Percentiles rank a stretch among this genome's conserved stretches.
Evolutionary conservation across 2,329 filamentous ascomycete genomes (phyloP).

Genomic region (Botrytis pseudocinerea): DNA sequence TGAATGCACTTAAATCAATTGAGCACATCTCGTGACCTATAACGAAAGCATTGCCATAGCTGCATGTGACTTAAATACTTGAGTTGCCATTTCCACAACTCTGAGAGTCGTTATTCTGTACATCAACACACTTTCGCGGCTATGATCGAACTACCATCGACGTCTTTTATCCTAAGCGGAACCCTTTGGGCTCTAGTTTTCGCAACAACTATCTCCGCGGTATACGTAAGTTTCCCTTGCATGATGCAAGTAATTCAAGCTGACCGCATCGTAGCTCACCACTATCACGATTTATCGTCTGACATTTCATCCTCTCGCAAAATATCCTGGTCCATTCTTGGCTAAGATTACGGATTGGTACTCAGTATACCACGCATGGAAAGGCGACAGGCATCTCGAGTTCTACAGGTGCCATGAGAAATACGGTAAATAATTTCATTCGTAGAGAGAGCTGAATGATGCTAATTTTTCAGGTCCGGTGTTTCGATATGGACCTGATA

Average conservation of each 20-base stretch:
- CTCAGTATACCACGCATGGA: constrained; percentile 42
- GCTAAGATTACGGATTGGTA: constrained; percentile 41
- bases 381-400: constrained; percentile 42
- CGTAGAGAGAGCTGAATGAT: too few relatives aligned
- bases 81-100: not conserved
- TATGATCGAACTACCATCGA: not conserved
- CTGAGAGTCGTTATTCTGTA: not conserved
- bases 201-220: not conserved
- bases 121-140: not conserved
- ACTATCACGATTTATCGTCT: constrained; percentile 45
- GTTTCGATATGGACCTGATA: constrained; percentile 76
- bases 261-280: constrained; percentile 16
- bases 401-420: constrained; percentile 42
- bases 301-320: constrained; percentile 41
- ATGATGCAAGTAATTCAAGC: not conserved
- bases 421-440: constrained; percentile 39
- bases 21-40: not conserved
- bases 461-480: constrained; percentile 49
- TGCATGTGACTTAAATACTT: not conserved
- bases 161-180: not conserved
- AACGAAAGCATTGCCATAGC: not conserved
- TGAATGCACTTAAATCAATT: not conserved
- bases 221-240: constrained; percentile 21
- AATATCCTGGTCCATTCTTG: constrained; percentile 43
- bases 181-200: not conserved